A percentile compares a stretch with the other conserved stretches of the same genome.
These are phyloP conservation scores for Wickerhamiella qilinensis DNA, from an alignment of 805 yeast genomes.

Conservation along the genomic window DNA sequence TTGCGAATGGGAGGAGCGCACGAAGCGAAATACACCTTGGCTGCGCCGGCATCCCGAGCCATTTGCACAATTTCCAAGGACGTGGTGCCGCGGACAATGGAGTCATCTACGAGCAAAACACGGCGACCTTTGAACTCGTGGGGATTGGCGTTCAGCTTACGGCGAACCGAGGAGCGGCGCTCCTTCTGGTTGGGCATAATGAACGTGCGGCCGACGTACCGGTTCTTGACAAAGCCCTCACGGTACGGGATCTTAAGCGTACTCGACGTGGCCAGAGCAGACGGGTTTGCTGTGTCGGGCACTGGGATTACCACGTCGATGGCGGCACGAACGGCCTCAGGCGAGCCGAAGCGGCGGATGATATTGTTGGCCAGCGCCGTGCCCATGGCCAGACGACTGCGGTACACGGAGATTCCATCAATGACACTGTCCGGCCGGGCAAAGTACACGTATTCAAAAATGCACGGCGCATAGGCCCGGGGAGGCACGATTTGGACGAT, in stretches of 20 bases:
- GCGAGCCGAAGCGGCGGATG: constrained; percentile 26
- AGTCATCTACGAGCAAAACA: constrained; percentile 87
- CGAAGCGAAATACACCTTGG: constrained; percentile 85
- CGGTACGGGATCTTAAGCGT: constrained; percentile 68
- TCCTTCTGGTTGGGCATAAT: constrained; percentile 97
- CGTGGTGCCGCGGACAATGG: constrained; percentile 95
- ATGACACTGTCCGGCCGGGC: constrained; percentile 94
- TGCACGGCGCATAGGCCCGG: constrained; percentile 76
- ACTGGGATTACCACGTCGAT: constrained; percentile 96
- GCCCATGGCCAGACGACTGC: constrained; percentile 90
- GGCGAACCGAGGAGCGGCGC: constrained; percentile 82
- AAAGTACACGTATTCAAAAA: constrained; percentile 93
- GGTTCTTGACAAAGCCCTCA: constrained; percentile 92
- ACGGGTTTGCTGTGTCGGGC: constrained; percentile 94
- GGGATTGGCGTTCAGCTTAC: constrained; percentile 92
- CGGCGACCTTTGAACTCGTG: constrained; percentile 73
- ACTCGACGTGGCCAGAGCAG: constrained; percentile 85
- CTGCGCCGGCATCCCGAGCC: constrained; percentile 99
- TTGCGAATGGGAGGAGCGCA: constrained; percentile 96
- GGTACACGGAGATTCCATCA: constrained; percentile 93
- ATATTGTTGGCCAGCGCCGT: constrained; percentile 68
- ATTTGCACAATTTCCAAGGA: constrained; percentile 89
- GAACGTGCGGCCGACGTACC: constrained; percentile 94
- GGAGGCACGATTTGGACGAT: constrained; percentile 73
- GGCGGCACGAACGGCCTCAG: constrained; percentile 32